Evolutionary conservation across 1,284 basidiomycete genomes (phyloP), one percentile per base, ranked within the genome.

Genomic region (Inonotus hispidus): DNA sequence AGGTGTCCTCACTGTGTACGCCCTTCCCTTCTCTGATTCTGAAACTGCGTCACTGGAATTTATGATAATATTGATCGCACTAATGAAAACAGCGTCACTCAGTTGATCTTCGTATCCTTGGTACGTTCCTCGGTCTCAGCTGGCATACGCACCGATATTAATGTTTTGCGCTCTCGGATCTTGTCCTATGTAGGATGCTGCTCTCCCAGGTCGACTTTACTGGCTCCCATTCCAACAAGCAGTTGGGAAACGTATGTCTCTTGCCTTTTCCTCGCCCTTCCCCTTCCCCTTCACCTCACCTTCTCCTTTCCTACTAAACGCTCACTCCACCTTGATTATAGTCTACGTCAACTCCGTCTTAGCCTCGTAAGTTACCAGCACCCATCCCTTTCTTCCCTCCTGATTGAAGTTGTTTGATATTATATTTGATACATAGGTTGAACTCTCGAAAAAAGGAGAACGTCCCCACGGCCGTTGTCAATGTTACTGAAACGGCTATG

Each of bases 161-260:
- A n/a, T n/a, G n/a, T n/a, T n/a, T 25, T 32, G 3, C 4, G 13
- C 10, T 4, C n/a, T 19, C 13, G 1, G 10, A 11, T 10, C 21
- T 14, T 46, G 10, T 2, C n/a, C 19, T 43, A 7, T 43, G 10
- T 23, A 56, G 55, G 55, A 56, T 19, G 55, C 43, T 46, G 55
- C 41, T 16, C 27, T 56, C 16, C 55, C 55, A 8, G 55, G 55
- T 8, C 7, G 29, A 29, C 19, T 56, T 5, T 56, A 47, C 27
- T 56, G 55, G 55, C 55, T 56, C 39, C 55, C 55, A 23, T 56
- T 56, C 16, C 55, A 56, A 35, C 55, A 56, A 56, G 38, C 55
- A 25, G 55, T 56, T 3, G 55, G 55, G 23, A 56, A 56, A 56
- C 41, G 55, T 46, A 37, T 16, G 55, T 46, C 7, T 21, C 1